Conservation (phyloP, 1,284 basidiomycete species). For the Fomitiporia mediterranea region DNA sequence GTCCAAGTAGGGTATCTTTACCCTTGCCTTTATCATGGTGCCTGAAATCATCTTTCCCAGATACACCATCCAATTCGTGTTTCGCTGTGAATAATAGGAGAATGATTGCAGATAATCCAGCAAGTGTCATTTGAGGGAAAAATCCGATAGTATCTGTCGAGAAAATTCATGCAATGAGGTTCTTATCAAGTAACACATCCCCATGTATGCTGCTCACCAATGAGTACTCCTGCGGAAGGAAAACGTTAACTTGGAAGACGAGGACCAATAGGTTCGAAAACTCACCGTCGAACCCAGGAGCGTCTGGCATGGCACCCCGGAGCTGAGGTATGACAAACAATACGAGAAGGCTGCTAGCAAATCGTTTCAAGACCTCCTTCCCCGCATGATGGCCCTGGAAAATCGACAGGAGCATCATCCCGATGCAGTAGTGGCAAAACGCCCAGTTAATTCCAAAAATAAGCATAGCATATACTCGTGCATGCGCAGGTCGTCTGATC, state of each 20-base stretch:
- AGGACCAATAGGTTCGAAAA: conserved; percentile 7
- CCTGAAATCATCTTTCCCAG: not conserved
- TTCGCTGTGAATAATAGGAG: conserved; percentile 41
- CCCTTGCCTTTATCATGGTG: not conserved
- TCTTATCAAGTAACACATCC: too few species aligned
- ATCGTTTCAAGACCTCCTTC: conserved; percentile 35
- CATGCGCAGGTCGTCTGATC: conserved; percentile 41
- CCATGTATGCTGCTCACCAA: conserved; percentile 43
- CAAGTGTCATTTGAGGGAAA: conserved; percentile 53
- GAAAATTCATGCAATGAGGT: not conserved
- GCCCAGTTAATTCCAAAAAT: conserved; percentile 50
- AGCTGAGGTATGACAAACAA: conserved; percentile 47
- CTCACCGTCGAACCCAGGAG: conserved; percentile 50
- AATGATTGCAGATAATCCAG: conserved; percentile 36
- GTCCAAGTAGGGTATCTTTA: not conserved
- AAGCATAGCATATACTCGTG: conserved; percentile 41
- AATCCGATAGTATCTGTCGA: conserved; percentile 47
- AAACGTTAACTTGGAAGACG: conserved; percentile 5
- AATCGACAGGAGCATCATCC: conserved; percentile 39
- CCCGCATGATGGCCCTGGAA: not conserved
- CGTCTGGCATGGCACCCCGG: conserved; percentile 53
- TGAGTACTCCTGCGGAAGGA: conserved; percentile 38
- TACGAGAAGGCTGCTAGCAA: conserved; percentile 38
- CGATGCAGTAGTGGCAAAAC: conserved; percentile 46
- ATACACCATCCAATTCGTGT: conserved; percentile 33